These are phyloP conservation scores for Diplocarpon mali DNA, from an alignment of 2,329 filamentous ascomycete species.

Conservation along the genomic window DNA sequence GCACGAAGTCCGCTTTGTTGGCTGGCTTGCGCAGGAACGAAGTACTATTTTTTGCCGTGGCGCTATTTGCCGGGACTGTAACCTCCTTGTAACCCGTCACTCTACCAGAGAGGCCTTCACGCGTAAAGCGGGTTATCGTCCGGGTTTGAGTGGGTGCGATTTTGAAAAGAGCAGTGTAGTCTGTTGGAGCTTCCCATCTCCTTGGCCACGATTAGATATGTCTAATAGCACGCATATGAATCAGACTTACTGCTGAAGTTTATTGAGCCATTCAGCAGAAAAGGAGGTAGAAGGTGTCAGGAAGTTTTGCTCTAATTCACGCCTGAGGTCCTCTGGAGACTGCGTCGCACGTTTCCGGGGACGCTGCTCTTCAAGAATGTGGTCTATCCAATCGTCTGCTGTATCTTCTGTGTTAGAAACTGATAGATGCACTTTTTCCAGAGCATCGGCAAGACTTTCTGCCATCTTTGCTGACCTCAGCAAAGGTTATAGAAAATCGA, in stretches of 20 bases:
- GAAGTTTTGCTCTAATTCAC: constrained; percentile 63
- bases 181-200: constrained; percentile 70
- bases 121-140: constrained; percentile 85
- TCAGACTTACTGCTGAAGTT: constrained; percentile 58
- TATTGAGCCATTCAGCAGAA: constrained; percentile 76
- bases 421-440: constrained; percentile 39
- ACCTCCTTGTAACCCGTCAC: constrained; percentile 93
- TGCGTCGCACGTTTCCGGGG: constrained; percentile 39
- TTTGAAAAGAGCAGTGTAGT: constrained; percentile 76
- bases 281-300: constrained; percentile 71
- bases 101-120: constrained; percentile 82
- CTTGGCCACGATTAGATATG: constrained; percentile 25
- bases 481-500: background rate
- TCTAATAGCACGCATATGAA: constrained; percentile 7
- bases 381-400: constrained; percentile 40
- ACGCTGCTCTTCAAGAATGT: constrained; percentile 43
- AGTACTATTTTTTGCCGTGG: constrained; percentile 90
- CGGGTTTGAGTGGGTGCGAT: constrained; percentile 85
- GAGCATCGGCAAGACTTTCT: constrained; percentile 34
- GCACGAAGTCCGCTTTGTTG: constrained; percentile 77
- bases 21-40: constrained; percentile 80
- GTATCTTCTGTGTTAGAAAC: constrained; percentile 21
- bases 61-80: constrained; percentile 78
- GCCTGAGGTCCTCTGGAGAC: constrained; percentile 53
- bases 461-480: constrained; percentile 15